A percentile compares a stretch with the other conserved stretches of the same genome.
These are phyloP conservation scores for Misopates orontium DNA, from an alignment of 257 asterid species.

Conservation along the genomic window DNA sequence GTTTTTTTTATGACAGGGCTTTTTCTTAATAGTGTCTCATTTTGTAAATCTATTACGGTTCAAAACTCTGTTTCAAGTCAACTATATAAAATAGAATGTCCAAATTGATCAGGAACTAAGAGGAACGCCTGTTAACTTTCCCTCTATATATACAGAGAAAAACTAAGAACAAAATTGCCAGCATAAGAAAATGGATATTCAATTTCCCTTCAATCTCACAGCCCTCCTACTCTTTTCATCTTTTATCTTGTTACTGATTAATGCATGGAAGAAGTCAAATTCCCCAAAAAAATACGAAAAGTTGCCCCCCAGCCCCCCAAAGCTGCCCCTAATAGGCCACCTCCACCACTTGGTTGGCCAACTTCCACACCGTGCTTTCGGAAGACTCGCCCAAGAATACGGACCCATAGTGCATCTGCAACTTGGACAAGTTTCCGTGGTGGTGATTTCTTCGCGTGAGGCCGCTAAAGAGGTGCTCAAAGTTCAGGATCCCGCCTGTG, in stretches of 20 bases:
- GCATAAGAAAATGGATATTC: slow-evolving; percentile 15
- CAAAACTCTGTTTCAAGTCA: too few relatives aligned
- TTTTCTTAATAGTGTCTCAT: too few relatives aligned
- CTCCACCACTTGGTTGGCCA: slow-evolving; percentile 35
- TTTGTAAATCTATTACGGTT: too few relatives aligned
- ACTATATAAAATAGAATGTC: too few relatives aligned
- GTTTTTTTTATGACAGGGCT: too few relatives aligned
- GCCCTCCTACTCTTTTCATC: slow-evolving; percentile 22
- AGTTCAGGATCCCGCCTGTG: slow-evolving; percentile 37
- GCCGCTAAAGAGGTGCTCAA: slow-evolving; percentile 32
- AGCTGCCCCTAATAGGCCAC: slow-evolving; percentile 41
- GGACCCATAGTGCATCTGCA: slow-evolving; percentile 39
- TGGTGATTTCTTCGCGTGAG: slow-evolving; percentile 32
- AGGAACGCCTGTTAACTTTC: too few relatives aligned
- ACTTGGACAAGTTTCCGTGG: slow-evolving; percentile 29
- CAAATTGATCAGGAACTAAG: too few relatives aligned
- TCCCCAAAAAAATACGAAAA: not conserved
- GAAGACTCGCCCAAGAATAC: slow-evolving; percentile 28
- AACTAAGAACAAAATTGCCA: too few relatives aligned
- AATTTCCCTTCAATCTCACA: slow-evolving; percentile 25
- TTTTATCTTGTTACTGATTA: slow-evolving; percentile 18
- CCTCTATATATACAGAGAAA: too few relatives aligned
- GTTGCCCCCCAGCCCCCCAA: slow-evolving; percentile 43
- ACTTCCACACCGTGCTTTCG: slow-evolving; percentile 34
- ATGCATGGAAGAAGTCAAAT: slow-evolving; percentile 23